Base-by-base conservation (phyloP, 2,329 filamentous ascomycete genomes). In the Phyllosticta citriasiana region DNA sequence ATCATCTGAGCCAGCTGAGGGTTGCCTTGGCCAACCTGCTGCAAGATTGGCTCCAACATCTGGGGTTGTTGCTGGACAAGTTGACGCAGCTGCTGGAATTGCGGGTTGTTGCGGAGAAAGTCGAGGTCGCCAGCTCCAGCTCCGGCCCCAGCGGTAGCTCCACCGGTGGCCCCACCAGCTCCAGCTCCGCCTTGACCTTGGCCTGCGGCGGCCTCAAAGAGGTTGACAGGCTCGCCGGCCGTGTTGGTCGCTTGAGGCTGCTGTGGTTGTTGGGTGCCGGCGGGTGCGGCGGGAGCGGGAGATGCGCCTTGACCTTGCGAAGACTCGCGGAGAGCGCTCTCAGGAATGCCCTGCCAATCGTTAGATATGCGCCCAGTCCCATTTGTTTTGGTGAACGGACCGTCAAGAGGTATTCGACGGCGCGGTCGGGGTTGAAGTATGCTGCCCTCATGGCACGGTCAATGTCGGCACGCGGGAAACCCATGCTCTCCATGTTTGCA, bases 1-100 rank as follows among this genome's bases (percentile, higher is more conserved):
- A 99, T 99, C 72, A 97, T 82, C 73, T 93, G 88, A 7, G 94
- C 94, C 60, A 99, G 85, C 73, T 96, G 89, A 19, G 94, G 94
- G 78, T 99, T 99, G 26, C 93, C 93, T 24, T 91, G 88, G 40
- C 91, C 92, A 47, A 99, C 90, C 76, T 97, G 92, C 76, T 97
- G 93, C 61, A 99, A 81, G 67, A 99, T 97, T 6, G 94, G 93
- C 79, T 99, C 94, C 24, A 99, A 87, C 94, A 99, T 99, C 73
- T 94, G 89, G 19, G 94, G 94, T 74, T 97, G 90, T 75, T 97
- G 92, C 77, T 99, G 94, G 53, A 99, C 93, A 24, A 99, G 88
- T 77, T 97, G 92, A 65, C 94, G 88, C 63, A 99, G 84, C 77
- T 99, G 94, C 78, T 97, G 94, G 78, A 99, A 99, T 76, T 97